Evolutionary conservation across 1,139 yeast species (phyloP), one percentile per base, ranked within the genome.

Genomic region (Fermentozyma sake): DNA sequence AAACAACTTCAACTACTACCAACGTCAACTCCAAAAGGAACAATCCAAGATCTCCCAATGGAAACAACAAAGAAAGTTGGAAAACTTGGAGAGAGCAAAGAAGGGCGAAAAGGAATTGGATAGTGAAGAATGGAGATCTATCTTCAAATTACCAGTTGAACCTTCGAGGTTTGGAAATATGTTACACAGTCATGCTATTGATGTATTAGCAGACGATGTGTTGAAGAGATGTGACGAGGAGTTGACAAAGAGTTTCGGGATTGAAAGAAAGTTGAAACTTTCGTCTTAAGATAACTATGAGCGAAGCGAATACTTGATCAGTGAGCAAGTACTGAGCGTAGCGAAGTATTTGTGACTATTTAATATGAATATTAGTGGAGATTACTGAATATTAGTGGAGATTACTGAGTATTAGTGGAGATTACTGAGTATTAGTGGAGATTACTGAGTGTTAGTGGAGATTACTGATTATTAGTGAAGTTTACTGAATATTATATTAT

Each of bases 1-100:
- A 53, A 80, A 82, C 44, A 83, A 80, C 58, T 79, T 81, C 66
- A 83, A 83, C 62, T 79, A 79, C 55, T 85, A 78, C 63, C 94
- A 83, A 61, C 77, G 94, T 62, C 80, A 76, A 47, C 65, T 76
- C 40, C 74, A 79, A 30, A 75, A 87, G 53, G 95, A 84, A 50
- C 68, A 69, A 52, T 60, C 76, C 35, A 82, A 79, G 62, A 71
- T 83, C 39, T 67, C 70, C 39, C 86, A 79, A 54, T 83, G 93
- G 91, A 51, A 51, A 32, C 79, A 75, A 48, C 78, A 75, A 56
- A 65, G 86, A 50, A 75, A 75, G 56, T 66, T 72, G 37, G 91
- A 81, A 46, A 81, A 82, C 55, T 66, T 70, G 29, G 74, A 72
- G 41, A 70, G 84, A 42, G 53, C 67, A 24, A 70, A 72, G 51